A percentile compares a stretch with the other conserved stretches of the same genome.
phyloP scores from a whole-genome alignment of 768 basidiomycete genomes.

The Nidularia pulvinata region DNA sequence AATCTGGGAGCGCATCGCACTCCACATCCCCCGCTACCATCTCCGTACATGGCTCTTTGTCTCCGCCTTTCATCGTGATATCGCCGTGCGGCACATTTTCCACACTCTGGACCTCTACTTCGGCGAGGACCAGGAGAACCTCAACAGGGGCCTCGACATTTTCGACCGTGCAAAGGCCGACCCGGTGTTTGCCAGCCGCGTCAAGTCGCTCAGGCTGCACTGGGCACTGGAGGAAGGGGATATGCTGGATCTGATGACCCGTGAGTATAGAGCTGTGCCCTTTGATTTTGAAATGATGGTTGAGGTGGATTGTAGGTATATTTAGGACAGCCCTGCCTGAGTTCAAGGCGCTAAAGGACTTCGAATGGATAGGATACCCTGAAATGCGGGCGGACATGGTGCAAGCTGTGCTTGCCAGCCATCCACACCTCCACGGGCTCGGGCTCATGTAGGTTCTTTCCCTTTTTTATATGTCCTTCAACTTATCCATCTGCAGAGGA shows the following conservation, averaged over 20 bases:
- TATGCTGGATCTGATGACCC: constrained; percentile 59
- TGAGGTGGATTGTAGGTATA: constrained; percentile 34
- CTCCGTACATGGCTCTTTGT: constrained; percentile 71
- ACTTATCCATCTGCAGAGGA: constrained; percentile 33
- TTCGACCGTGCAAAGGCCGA: constrained; percentile 68
- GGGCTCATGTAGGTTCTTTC: constrained; percentile 50
- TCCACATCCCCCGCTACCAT: constrained; percentile 61
- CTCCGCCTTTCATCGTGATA: constrained; percentile 62
- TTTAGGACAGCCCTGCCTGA: constrained; percentile 64
- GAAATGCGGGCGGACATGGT: constrained; percentile 72
- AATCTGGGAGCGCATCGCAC: constrained; percentile 68
- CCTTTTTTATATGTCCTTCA: neutral
- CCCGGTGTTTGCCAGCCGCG: constrained; percentile 54
- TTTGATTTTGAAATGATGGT: neutral
- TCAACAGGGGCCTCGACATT: constrained; percentile 63
- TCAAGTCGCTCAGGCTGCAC: constrained; percentile 61
- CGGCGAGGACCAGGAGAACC: constrained; percentile 60
- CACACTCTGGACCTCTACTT: constrained; percentile 70
- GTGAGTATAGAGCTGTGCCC: constrained; percentile 25
- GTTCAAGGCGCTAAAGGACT: constrained; percentile 58
- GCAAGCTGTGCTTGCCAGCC: constrained; percentile 50
- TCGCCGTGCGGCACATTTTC: constrained; percentile 65
- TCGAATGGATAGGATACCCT: constrained; percentile 81
- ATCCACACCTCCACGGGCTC: constrained; percentile 51
- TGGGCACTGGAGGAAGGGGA: constrained; percentile 74